Conservation (phyloP, 2,329 filamentous ascomycete genomes). For the Sordariomycetes sp. region DNA sequence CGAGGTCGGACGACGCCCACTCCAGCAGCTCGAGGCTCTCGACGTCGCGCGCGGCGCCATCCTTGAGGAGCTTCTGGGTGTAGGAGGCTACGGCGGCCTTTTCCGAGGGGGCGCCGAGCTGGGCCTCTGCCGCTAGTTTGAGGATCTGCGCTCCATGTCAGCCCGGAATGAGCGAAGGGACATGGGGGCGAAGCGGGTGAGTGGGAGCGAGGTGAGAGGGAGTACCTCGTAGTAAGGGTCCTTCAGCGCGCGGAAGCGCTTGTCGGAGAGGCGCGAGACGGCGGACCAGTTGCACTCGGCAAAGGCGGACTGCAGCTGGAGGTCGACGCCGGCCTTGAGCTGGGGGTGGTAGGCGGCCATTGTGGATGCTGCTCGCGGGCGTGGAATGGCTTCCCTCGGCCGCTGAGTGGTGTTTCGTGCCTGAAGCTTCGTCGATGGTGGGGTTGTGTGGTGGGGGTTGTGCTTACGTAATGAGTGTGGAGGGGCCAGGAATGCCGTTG, state of each 20-base stretch:
- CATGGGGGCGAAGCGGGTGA: background rate
- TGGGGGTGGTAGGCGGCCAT: constrained; percentile 14
- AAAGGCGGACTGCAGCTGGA: constrained; percentile 45
- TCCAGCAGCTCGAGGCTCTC: constrained; percentile 44
- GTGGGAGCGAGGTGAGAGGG: background rate
- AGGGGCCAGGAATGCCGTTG: too few relatives aligned
- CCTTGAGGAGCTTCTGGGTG: constrained; percentile 33
- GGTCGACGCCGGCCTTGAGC: constrained; percentile 39
- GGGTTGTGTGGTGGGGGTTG: background rate
- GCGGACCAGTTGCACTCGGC: constrained; percentile 41
- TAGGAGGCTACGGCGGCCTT: constrained; percentile 31
- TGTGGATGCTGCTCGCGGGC: background rate
- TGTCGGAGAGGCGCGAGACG: constrained; percentile 40
- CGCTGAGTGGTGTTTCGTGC: background rate
- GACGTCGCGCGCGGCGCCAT: constrained; percentile 33
- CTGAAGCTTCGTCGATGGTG: background rate
- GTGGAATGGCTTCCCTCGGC: background rate
- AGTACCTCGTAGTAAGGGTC: constrained; percentile 46
- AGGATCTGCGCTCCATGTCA: constrained; percentile 12
- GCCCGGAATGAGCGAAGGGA: background rate
- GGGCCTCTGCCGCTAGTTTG: constrained; percentile 39
- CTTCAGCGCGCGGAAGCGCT: constrained; percentile 32
- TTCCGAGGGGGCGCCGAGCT: constrained; percentile 36
- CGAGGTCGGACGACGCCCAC: constrained; percentile 34
- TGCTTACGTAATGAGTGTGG: background rate